Evolutionary conservation across 768 basidiomycete species (phyloP), one percentile per base, ranked within the genome.

Genomic region (Xerocomellus chrysenteron): DNA sequence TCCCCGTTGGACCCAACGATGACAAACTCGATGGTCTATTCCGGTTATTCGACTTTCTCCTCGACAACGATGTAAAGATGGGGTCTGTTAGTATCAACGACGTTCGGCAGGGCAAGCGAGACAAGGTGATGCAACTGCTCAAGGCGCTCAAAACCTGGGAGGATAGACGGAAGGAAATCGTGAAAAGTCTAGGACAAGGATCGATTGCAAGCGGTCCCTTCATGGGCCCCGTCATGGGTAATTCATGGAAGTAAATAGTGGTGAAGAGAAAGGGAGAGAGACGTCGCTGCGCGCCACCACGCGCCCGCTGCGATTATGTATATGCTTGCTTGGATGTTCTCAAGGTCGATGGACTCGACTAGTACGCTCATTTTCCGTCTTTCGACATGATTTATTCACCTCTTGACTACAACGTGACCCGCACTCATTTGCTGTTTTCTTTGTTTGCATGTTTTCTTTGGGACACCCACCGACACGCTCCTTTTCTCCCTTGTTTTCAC

Each of bases 51-150:
- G 95, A 98, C 73, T 94, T 92, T 73, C 73, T 97, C 53, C 80
- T 98, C 46, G 93, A 95, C 64, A 92, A 93, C 57, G 94, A 94
- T 47, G 86, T 95, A 55, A 88, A 89, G 74, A 91, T 96, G 78
- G 94, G 90, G 10, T 84, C 86, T 58, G 88, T 98, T 33, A 94
- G 90, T 64, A 95, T 97, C 74, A 96, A 96, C 68, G 96, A 98
- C 72, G 80, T 98, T 35, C 80, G 92, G 49, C 82, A 84, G 58
- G 92, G 90, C 32, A 91, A 88, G 68, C 78, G 84, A 47, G 87
- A 89, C 44, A 94, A 92, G 76, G 83, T 96, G 57, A 63, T 87
- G 5, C 88, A 93, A 69, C 75, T 98, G 35, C 69, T 98, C 64
- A 84, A 79, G 62, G 88, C 89, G 37, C 68, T 94, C 63, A 90